Conservation (phyloP, 805 yeast species). For the Scheffersomyces amazonensis region DNA sequence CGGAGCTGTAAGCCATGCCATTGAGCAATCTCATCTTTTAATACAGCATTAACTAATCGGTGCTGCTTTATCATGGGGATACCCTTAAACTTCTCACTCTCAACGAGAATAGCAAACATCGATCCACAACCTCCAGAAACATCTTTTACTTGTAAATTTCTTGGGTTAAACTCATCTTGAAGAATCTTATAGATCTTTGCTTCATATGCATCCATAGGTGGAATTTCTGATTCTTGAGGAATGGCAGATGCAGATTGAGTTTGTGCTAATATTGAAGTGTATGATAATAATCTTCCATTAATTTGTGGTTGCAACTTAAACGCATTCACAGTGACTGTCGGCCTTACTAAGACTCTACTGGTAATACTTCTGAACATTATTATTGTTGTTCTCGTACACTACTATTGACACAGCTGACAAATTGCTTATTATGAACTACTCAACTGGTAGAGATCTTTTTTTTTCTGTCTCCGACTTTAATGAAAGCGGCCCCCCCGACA, state of each 20-base stretch:
- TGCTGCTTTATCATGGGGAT: constrained; percentile 88
- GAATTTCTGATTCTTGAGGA: background rate
- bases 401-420: too few relatives aligned
- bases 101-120: constrained; percentile 87
- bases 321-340: too few relatives aligned
- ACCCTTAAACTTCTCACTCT: constrained; percentile 73
- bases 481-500: too few relatives aligned
- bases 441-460: too few relatives aligned
- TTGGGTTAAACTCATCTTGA: constrained; percentile 56
- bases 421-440: too few relatives aligned
- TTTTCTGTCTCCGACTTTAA: too few relatives aligned
- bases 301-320: too few relatives aligned
- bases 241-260: too few relatives aligned
- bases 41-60: constrained; percentile 74
- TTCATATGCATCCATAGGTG: constrained; percentile 58
- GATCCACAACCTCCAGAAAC: constrained; percentile 96
- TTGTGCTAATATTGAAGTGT: too few relatives aligned
- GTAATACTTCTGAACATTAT: too few relatives aligned
- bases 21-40: constrained; percentile 79
- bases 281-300: background rate
- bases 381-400: too few relatives aligned
- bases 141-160: constrained; percentile 65
- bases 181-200: constrained; percentile 57
- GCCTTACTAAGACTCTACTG: background rate
- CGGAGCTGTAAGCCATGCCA: constrained; percentile 95